Percentiles rank a stretch among this genome's conserved stretches.
Evolutionary conservation across 164 flowering plant genomes (phyloP).

Genomic region (Stephania japonica): DNA sequence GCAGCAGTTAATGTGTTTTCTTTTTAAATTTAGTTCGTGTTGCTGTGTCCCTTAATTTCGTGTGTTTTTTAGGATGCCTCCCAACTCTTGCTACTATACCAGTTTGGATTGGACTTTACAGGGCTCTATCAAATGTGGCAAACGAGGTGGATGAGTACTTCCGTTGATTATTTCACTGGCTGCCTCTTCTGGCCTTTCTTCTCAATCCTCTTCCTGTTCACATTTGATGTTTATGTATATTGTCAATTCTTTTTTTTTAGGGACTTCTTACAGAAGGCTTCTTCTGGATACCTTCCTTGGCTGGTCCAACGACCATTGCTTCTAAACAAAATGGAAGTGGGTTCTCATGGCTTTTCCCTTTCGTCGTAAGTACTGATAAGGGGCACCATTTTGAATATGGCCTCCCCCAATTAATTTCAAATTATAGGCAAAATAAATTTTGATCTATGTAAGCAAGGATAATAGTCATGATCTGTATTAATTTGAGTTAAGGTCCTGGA

Average conservation of each 20-base stretch:
- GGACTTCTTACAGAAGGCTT: conserved; percentile 96
- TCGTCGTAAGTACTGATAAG: conserved; percentile 48
- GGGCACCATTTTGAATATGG: background rate
- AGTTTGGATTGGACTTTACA: conserved; percentile 92
- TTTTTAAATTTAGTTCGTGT: background rate
- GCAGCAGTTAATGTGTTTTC: background rate
- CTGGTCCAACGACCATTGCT: conserved; percentile 96
- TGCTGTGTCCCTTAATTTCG: background rate
- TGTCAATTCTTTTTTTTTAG: conserved; percentile 29
- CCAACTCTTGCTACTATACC: conserved; percentile 98
- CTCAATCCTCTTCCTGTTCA: background rate
- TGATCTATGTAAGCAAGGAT: too few species aligned
- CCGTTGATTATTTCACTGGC: conserved; percentile 2
- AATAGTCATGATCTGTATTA: too few species aligned
- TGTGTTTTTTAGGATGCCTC: conserved; percentile 63
- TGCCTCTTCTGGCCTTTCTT: background rate
- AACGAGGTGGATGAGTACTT: conserved; percentile 55
- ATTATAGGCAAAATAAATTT: too few species aligned
- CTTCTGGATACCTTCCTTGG: conserved; percentile 98
- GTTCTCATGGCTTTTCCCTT: conserved; percentile 95
- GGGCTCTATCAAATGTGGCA: conserved; percentile 97
- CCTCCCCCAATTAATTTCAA: background rate
- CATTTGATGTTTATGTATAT: background rate
- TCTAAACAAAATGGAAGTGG: conserved; percentile 84
- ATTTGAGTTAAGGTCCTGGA: too few species aligned